Conservation (phyloP, 2,329 filamentous ascomycete species). For the Colletotrichum endophyticum region DNA sequence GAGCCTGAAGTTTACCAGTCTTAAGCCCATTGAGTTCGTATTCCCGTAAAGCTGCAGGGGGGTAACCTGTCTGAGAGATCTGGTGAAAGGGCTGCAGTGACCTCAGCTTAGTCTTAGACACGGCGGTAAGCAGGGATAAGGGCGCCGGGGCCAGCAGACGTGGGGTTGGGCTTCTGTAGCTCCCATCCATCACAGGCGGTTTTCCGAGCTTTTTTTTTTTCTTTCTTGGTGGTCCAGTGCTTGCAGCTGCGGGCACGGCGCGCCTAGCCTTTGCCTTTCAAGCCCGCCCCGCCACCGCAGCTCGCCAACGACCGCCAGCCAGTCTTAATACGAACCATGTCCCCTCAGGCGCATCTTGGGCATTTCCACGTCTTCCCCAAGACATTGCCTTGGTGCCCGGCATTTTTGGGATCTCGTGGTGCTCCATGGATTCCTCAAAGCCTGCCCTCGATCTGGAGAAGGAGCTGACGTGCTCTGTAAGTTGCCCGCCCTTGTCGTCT, state of each 20-base stretch:
- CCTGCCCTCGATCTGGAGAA: conserved; percentile 78
- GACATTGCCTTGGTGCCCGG: conserved; percentile 4
- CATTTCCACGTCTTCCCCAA: not conserved
- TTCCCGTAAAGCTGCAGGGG: conserved; percentile 1
- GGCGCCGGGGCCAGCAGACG: not conserved
- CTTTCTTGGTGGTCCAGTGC: not conserved
- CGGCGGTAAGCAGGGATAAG: conserved; percentile 5
- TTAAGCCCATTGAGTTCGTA: conserved; percentile 2
- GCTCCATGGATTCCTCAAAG: conserved; percentile 54
- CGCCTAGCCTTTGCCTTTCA: conserved; percentile 7
- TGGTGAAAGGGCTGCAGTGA: not conserved
- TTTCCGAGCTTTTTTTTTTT: not conserved
- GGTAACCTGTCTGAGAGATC: not conserved
- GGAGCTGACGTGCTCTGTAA: conserved; percentile 93
- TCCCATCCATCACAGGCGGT: not conserved
- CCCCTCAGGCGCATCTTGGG: not conserved
- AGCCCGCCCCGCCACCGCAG: conserved; percentile 17
- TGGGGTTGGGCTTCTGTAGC: conserved; percentile 12
- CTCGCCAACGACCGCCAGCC: not conserved
- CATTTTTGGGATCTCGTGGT: conserved; percentile 14
- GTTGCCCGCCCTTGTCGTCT: conserved; percentile 38
- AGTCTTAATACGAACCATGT: conserved; percentile 19
- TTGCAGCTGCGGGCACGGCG: conserved; percentile 4
- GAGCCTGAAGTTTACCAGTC: not conserved
- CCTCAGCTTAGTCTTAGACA: not conserved